Base-by-base conservation (phyloP, 805 yeast genomes). In the Metschnikowia cubensis region DNA sequence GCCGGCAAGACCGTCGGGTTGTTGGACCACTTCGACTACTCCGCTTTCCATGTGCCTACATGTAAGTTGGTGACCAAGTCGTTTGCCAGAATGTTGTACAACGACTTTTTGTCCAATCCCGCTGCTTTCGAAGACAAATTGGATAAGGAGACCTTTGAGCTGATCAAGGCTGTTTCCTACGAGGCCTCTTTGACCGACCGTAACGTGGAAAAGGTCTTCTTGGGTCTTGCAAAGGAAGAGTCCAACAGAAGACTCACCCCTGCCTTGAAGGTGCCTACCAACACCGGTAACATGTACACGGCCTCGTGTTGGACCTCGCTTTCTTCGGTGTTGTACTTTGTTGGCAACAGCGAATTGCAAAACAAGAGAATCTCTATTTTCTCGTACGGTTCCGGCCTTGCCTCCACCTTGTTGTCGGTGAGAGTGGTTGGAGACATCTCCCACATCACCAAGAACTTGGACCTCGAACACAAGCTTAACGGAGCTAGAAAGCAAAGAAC, bases 381-480 rank as follows among this genome's bases (percentile, higher is more conserved):
- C 77, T 94, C 99, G 18, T 94, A 94, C 71, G 99, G 99, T 59
- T 92, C 98, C 14, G 99, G 99, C 65, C 81, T 94, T 55, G 99
- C 99, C 41, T 80, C 98, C 15, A 82, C 96, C 36, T 75, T 94
- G 71, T 87, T 82, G 74, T 85, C 96, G 40, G 82, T 84, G 57
- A 80, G 74, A 55, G 88, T 94, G 54, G 80, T 77, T 56, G 96
- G 95, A 51, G 98, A 94, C 70, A 76, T 91, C 54, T 72, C 86
- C 29, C 59, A 77, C 53, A 85, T 91, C 57, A 80, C 80, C 55
- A 68, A 80, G 57, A 77, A 74, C 50, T 80, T 92, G 63, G 80
- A 86, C 69, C 74, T 94, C 57, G 83, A 84, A 64, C 64, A 77
- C 63, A 82, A 81, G 68, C 80, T 94, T 56, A 80, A 77, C 47